phyloP scores from a whole-genome alignment of 2,329 filamentous ascomycete genomes.

The Cladophialophora carrionii region DNA sequence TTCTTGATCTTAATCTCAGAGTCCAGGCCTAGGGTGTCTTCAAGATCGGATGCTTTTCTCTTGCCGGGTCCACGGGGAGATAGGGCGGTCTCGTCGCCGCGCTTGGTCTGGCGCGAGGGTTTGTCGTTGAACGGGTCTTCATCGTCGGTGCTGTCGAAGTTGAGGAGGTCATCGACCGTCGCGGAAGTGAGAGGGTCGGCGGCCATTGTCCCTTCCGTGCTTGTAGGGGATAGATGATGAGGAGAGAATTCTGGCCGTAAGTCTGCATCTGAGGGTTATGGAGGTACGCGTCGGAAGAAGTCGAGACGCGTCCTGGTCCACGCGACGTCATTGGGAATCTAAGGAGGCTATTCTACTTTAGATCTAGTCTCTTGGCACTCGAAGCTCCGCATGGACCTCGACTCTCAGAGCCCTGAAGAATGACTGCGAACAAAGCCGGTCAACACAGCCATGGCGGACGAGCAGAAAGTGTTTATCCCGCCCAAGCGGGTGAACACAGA shows the following conservation, averaged over 20 bases:
- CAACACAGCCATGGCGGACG: conserved; percentile 34
- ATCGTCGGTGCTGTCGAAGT: conserved; percentile 65
- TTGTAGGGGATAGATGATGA: neutral
- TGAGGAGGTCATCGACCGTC: conserved; percentile 70
- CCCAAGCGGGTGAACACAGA: conserved; percentile 80
- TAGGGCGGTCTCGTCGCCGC: conserved; percentile 37
- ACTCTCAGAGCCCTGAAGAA: conserved; percentile 16
- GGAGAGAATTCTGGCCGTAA: neutral
- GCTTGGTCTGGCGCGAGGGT: conserved; percentile 19
- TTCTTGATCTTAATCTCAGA: conserved; percentile 82
- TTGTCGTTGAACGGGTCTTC: conserved; percentile 43
- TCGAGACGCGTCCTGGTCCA: conserved; percentile 13
- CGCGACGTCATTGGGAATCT: conserved; percentile 29
- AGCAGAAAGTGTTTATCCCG: conserved; percentile 60
- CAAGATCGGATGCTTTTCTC: conserved; percentile 56
- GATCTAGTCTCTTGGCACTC: conserved; percentile 22
- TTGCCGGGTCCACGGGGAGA: conserved; percentile 39
- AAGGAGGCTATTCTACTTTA: conserved; percentile 14
- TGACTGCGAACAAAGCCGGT: conserved; percentile 5
- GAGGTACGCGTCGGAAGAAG: conserved; percentile 19
- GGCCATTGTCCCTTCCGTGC: conserved; percentile 26
- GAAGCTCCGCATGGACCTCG: conserved; percentile 33
- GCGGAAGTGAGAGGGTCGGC: conserved; percentile 43
- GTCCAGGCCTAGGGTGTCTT: conserved; percentile 73
- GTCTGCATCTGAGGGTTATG: neutral